Percentiles rank a stretch among this genome's conserved stretches.
Conservation (phyloP, 1,284 basidiomycete genomes). For the Chalciporus sp. region DNA sequence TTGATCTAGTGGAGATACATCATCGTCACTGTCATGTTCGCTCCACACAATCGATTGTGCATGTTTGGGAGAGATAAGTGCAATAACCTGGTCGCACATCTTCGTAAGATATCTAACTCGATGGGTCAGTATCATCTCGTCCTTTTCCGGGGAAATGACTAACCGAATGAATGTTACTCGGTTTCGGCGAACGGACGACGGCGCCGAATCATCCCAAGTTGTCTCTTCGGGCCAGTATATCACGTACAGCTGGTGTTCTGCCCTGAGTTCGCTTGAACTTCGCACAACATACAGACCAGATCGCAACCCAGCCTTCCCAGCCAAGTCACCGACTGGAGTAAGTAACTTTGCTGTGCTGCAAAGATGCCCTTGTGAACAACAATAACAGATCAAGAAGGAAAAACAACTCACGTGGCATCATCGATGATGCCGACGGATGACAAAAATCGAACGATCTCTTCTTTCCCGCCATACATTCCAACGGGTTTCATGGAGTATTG, state of each 20-base stretch:
- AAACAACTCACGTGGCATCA: conserved; percentile 38
- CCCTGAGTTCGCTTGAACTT: conserved; percentile 6
- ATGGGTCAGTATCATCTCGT: neutral
- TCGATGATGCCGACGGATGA: conserved; percentile 37
- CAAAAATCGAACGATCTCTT: conserved; percentile 50
- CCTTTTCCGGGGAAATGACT: conserved; percentile 1
- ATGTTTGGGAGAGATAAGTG: conserved; percentile 50
- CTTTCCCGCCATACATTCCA: conserved; percentile 58
- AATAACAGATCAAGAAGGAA: rapidly evolving
- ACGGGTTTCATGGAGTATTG: conserved; percentile 45
- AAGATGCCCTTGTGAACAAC: neutral
- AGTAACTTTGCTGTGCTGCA: conserved; percentile 22
- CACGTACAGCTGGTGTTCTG: conserved; percentile 40
- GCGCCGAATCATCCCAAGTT: conserved; percentile 58
- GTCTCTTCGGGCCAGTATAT: conserved; percentile 64
- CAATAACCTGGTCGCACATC: conserved; percentile 53
- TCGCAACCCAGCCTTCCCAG: conserved; percentile 38
- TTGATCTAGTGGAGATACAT: conserved; percentile 33
- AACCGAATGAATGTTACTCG: conserved; percentile 65
- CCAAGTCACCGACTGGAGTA: conserved; percentile 19
- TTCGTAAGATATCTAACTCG: conserved; percentile 55
- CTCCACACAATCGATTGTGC: conserved; percentile 46
- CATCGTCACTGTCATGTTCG: conserved; percentile 12
- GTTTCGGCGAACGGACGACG: conserved; percentile 49
- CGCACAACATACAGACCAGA: conserved; percentile 54